These are phyloP conservation scores for Scenedesmus sp. DNA, from an alignment of 163 green algal species.

Conservation along the genomic window DNA sequence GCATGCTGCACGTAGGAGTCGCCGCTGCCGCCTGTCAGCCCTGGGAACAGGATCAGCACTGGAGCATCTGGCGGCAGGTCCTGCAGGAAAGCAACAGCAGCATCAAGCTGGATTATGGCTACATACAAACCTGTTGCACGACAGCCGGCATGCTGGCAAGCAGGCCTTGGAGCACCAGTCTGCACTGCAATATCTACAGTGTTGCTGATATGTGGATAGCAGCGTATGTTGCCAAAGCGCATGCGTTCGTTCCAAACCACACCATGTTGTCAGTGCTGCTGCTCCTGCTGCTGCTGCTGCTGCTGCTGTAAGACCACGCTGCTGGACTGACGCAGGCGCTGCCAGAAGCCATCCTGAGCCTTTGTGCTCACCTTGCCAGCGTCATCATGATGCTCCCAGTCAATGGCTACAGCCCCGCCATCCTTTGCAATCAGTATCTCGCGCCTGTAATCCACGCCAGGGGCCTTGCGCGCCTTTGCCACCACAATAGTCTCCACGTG, in stretches of 20 bases:
- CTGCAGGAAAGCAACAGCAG: conserved; percentile 13
- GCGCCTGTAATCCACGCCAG: conserved; percentile 74
- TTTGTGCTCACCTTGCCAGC: conserved; percentile 31
- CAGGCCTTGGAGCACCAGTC: not conserved
- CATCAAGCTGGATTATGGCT: not conserved
- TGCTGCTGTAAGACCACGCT: not conserved
- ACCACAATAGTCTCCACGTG: conserved; percentile 89
- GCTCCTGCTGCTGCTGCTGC: not conserved
- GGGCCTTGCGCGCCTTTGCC: conserved; percentile 72
- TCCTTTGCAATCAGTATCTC: conserved; percentile 80
- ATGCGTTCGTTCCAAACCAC: not conserved
- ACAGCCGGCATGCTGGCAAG: not conserved
- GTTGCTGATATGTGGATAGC: too few species aligned
- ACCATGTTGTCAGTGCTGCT: not conserved
- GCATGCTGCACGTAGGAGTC: conserved; percentile 92
- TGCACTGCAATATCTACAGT: not conserved
- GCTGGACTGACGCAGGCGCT: not conserved
- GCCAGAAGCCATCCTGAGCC: not conserved
- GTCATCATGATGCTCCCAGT: conserved; percentile 71
- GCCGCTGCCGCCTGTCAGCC: conserved; percentile 92
- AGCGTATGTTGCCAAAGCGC: not conserved
- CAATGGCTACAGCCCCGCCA: conserved; percentile 85
- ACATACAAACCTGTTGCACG: not conserved
- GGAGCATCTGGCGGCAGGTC: conserved; percentile 80
- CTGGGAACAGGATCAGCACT: conserved; percentile 92